Conservation (phyloP, 768 basidiomycete genomes). For the Podaxis sp. region DNA sequence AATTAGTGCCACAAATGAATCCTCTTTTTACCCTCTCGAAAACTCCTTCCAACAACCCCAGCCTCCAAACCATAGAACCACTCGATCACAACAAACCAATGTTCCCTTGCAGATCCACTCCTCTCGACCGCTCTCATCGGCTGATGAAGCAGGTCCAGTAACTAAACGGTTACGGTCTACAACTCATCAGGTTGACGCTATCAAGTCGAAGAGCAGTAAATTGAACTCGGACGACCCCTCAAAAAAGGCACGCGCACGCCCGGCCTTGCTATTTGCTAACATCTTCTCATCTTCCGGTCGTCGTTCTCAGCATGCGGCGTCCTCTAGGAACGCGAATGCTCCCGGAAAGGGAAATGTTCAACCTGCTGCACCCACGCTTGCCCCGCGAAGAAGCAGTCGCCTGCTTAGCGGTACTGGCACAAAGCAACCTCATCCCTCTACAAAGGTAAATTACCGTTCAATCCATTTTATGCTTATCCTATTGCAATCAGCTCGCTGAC, state of each 20-base stretch:
- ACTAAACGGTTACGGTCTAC: constrained; percentile 74
- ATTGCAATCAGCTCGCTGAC: constrained; percentile 13
- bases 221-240: constrained; percentile 62
- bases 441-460: constrained; percentile 46
- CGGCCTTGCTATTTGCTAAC: constrained; percentile 84
- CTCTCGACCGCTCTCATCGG: constrained; percentile 74
- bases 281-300: constrained; percentile 84
- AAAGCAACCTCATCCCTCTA: constrained; percentile 43
- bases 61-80: constrained; percentile 36
- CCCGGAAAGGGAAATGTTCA: constrained; percentile 52
- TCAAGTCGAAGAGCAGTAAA: constrained; percentile 61
- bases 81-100: constrained; percentile 40
- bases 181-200: constrained; percentile 48
- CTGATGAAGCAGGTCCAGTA: constrained; percentile 78
- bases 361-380: constrained; percentile 38
- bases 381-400: constrained; percentile 72
- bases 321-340: constrained; percentile 54
- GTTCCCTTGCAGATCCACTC: constrained; percentile 45
- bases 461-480: constrained; percentile 4
- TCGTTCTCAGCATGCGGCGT: constrained; percentile 71
- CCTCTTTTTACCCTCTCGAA: constrained; percentile 43
- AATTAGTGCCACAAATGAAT: constrained; percentile 55
- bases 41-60: constrained; percentile 46
- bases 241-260: constrained; percentile 92
- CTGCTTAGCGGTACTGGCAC: constrained; percentile 55